Percentiles rank a stretch among this genome's conserved stretches.
These are phyloP conservation scores for Mucor racemosus DNA, from an alignment of 371 early-diverging fungal species.

Conservation along the genomic window DNA sequence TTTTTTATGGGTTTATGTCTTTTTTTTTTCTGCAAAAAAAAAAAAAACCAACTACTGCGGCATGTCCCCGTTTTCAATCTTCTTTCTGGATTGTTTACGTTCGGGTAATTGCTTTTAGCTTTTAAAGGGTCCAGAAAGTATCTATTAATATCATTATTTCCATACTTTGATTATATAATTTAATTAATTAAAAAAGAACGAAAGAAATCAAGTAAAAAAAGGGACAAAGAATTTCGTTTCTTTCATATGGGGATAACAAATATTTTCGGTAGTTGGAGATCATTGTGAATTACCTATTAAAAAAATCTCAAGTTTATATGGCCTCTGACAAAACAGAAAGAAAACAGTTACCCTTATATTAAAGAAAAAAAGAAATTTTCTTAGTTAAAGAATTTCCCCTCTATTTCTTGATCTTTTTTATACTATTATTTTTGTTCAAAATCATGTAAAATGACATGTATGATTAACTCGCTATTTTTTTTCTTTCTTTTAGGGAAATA, in stretches of 20 bases:
- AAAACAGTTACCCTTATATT: no score
- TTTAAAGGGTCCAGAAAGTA: conserved; percentile 38
- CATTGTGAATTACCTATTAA: no score
- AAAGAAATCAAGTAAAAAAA: not conserved
- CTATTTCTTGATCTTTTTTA: conserved; percentile 14
- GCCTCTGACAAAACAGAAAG: no score
- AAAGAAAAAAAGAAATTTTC: no score
- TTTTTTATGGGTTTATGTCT: conserved; percentile 2
- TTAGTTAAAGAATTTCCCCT: not conserved
- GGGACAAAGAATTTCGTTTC: not conserved
- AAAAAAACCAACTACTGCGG: conserved; percentile 33
- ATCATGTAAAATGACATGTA: not conserved
- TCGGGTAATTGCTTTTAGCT: conserved; percentile 38
- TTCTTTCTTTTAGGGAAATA: conserved; percentile 49
- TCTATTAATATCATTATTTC: conserved; percentile 11
- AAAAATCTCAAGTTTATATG: no score
- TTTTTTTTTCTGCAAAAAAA: conserved; percentile 17
- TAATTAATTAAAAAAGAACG: not conserved
- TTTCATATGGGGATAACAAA: conserved; percentile 10
- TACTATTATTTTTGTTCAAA: not conserved
- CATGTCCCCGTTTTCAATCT: conserved; percentile 37
- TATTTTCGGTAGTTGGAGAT: not conserved
- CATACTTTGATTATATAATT: conserved; percentile 10
- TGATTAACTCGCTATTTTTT: not conserved
- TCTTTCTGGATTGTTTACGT: conserved; percentile 18